A percentile compares a stretch with the other conserved stretches of the same genome.
Evolutionary conservation across 1,139 yeast genomes (phyloP).

Genomic region (Debaryomyces robertsiae): DNA sequence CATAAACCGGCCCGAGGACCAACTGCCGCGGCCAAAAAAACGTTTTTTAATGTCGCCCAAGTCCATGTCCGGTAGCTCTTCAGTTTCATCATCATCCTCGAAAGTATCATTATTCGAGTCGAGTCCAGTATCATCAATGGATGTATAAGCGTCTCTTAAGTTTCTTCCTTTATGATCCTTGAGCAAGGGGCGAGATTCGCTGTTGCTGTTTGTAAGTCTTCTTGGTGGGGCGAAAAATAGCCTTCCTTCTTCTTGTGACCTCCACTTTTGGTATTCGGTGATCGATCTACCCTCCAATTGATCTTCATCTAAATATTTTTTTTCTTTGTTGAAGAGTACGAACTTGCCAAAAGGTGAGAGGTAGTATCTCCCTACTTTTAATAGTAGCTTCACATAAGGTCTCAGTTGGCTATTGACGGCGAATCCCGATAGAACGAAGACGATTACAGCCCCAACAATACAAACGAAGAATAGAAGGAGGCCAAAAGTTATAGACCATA

Average conservation of each 20-base stretch:
- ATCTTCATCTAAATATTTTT: conserved; percentile 83
- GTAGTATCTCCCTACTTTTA: conserved; percentile 68
- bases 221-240: conserved; percentile 71
- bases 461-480: conserved; percentile 57
- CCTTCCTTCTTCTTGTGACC: conserved; percentile 72
- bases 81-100: conserved; percentile 20
- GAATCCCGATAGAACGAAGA: conserved; percentile 52
- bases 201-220: conserved; percentile 37
- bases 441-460: conserved; percentile 44
- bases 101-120: conserved; percentile 7
- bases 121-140: conserved; percentile 26
- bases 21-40: conserved; percentile 87
- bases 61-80: conserved; percentile 32
- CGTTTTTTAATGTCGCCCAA: conserved; percentile 52
- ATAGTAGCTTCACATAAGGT: conserved; percentile 62
- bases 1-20: conserved; percentile 82
- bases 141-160: conserved; percentile 42
- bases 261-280: conserved; percentile 88
- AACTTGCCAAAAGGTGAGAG: conserved; percentile 88
- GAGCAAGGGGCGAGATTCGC: conserved; percentile 41
- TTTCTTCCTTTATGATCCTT: conserved; percentile 51
- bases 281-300: conserved; percentile 84
- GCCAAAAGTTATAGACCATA: conserved; percentile 81
- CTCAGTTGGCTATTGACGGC: conserved; percentile 39
- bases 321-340: conserved; percentile 76